Evolutionary conservation across 306 rosid genomes (phyloP).

Genomic region (Gleditsia sinensis): DNA sequence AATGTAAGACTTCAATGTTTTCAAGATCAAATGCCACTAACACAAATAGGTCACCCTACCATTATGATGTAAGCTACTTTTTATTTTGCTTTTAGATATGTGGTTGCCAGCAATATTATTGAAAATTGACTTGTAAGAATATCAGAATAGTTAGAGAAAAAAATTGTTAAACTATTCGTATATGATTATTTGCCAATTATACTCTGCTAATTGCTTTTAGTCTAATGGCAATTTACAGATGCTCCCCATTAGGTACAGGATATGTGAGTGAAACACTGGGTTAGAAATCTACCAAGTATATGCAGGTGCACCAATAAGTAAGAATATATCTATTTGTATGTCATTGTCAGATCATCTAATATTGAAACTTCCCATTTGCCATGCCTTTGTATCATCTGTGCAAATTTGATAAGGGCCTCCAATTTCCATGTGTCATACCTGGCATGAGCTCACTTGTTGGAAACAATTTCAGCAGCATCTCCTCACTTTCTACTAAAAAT

Average conservation of each 20-base stretch:
- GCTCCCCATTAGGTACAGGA: not conserved
- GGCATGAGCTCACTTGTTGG: conserved; percentile 81
- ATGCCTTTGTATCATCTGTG: not conserved
- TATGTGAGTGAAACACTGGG: not conserved
- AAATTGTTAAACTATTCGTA: not conserved
- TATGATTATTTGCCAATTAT: too few relatives aligned
- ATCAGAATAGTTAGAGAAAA: not conserved
- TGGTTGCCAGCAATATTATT: too few relatives aligned
- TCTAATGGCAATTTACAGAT: not conserved
- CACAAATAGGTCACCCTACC: not conserved
- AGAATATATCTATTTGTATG: not conserved
- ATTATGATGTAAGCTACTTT: too few relatives aligned
- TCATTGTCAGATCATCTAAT: not conserved
- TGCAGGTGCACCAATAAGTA: not conserved
- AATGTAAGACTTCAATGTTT: not conserved
- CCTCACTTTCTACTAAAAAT: conserved; percentile 76
- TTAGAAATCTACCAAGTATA: not conserved
- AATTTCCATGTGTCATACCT: conserved; percentile 47
- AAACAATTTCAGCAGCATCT: conserved; percentile 61
- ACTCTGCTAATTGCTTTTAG: not conserved
- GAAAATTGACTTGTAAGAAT: not conserved
- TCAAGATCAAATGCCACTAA: not conserved
- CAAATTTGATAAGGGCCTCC: not conserved
- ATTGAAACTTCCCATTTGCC: conserved; percentile 7
- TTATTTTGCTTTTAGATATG: too few relatives aligned